phyloP scores from a whole-genome alignment of 352 stramenopile genomes.

The Phytopythium aichiense region DNA sequence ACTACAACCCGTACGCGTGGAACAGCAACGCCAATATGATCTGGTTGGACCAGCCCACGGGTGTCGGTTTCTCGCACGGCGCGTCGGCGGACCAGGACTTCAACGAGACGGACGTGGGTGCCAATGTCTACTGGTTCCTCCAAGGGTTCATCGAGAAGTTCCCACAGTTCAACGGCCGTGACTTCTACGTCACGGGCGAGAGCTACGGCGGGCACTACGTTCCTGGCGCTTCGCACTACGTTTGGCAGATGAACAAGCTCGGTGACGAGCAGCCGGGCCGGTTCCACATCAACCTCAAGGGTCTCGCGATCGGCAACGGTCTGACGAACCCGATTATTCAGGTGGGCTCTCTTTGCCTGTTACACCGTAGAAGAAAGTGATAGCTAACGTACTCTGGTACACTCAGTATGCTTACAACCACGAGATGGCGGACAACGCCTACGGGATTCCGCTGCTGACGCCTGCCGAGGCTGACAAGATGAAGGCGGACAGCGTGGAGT shows the following conservation, averaged over 20 bases:
- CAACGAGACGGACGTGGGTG: slow-evolving; percentile 34
- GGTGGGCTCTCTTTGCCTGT: slow-evolving; percentile 4
- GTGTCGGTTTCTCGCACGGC: slow-evolving; percentile 39
- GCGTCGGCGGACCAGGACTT: slow-evolving; percentile 25
- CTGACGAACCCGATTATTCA: slow-evolving; percentile 38
- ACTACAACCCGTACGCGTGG: slow-evolving; percentile 41
- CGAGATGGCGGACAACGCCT: slow-evolving; percentile 48
- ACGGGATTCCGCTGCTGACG: slow-evolving; percentile 35
- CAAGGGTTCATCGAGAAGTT: slow-evolving; percentile 42
- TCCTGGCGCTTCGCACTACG: slow-evolving; percentile 31
- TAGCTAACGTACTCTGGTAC: not conserved
- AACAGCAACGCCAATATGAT: slow-evolving; percentile 45
- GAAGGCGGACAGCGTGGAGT: slow-evolving; percentile 1
- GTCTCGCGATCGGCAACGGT: slow-evolving; percentile 50
- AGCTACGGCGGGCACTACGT: slow-evolving; percentile 55
- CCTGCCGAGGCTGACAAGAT: slow-evolving; percentile 4
- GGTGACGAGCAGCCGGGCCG: slow-evolving; percentile 1
- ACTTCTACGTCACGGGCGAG: slow-evolving; percentile 51
- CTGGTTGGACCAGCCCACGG: slow-evolving; percentile 49
- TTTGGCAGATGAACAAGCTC: slow-evolving; percentile 27
- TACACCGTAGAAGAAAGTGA: not conserved
- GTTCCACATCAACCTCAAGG: slow-evolving; percentile 37
- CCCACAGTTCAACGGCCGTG: slow-evolving; percentile 34
- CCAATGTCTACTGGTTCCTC: slow-evolving; percentile 56
- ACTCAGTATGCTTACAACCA: slow-evolving; percentile 23